Evolutionary conservation across 139 green algal genomes (phyloP), one percentile per base, ranked within the genome.

Genomic region (Coelastrella sp.): DNA sequence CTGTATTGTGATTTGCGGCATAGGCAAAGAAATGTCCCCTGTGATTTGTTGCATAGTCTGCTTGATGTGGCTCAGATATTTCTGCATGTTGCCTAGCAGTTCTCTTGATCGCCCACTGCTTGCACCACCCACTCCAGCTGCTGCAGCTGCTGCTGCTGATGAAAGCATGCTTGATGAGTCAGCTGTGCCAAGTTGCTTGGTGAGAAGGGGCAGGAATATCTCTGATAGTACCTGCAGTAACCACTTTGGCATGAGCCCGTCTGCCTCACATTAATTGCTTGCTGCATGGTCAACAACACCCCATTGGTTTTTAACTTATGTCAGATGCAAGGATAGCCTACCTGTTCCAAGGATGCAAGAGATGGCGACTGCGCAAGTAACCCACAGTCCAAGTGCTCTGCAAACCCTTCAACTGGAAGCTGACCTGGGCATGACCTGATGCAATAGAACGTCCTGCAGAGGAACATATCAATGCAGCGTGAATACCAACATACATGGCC

Each of bases 11-110:
- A 95, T 25, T 45, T 90, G 81, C 21, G 93, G 92, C 11, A 95
- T 88, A 40, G 88, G 77, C 60, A 96, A 81, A 9, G 89, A 89
- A 15, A 95, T 88, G 48, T 96, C 93, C 0, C 91, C 91, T 30
- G 83, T 92, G 11, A 96, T 88, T 87, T 96, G 93, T 90, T 94
- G 91, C 83, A 94, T 59, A 23, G 91, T 83, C 60, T 96, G 93
- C 35, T 64, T 86, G 38, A 93, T 87, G 87, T 96, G 93, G 35
- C 66, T 88, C 45, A 93, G 69, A 87, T 95, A 96, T 86, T 94
- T 94, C 66, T 94, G 90, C 89, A 93, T 92, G 83, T 89, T 93
- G 59, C 81, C 71, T 66, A 94, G 74, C 72, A 96, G 89, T 76
- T 96, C 93, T 27, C 88, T 84, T 86, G 85, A 35, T 62, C 81